Base-by-base conservation (phyloP, 2,329 filamentous ascomycete genomes). In the Thelonectria olida region DNA sequence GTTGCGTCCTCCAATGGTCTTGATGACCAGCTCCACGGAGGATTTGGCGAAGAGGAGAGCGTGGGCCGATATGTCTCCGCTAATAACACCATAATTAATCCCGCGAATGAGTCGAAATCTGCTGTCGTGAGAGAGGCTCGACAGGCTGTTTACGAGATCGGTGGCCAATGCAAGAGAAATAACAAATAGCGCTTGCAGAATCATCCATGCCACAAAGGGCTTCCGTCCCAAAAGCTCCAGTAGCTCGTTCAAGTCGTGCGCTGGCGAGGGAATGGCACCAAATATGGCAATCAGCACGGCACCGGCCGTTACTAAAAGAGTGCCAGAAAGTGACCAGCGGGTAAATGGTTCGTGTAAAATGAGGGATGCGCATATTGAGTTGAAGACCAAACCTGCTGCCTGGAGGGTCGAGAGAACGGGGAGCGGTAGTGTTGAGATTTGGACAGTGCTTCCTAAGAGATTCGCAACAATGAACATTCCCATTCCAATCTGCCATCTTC, bases 401-500 rank as follows among this genome's bases (percentile, higher is more conserved):
- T 99, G 96, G 36, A 99, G 83, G 1, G 96, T 97, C 58, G 95
- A 98, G 31, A 99, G 86, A 6, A 99, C 93, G 19, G 96, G 96
- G 20, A 99, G 84, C 15, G 96, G 96, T 44, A 99, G 84, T 1
- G 95, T 97, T 27, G 96, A 97, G 75, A 99, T 98, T 79, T 99
- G 96, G 61, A 99, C 96, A 36, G 93, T 95, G 80, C 94, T 97
- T 61, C 96, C 96, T 56, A 98, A 85, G 57, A 99, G 85, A 76
- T 99, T 99, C 64, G 96, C 92, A 68, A 97, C 84, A 67, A 99
- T 89, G 79, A 99, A 99, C 89, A 99, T 96, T 74, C 89, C 88
- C 94, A 99, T 98, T 59, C 96, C 96, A 64, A 96, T 82, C 86
- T 97, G 96, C 96, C 96, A 99, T 85, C 93, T 87, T 72, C 94